Evolutionary conservation across 345 rosid genomes (phyloP).

Genomic region (Cardamine occulta): DNA sequence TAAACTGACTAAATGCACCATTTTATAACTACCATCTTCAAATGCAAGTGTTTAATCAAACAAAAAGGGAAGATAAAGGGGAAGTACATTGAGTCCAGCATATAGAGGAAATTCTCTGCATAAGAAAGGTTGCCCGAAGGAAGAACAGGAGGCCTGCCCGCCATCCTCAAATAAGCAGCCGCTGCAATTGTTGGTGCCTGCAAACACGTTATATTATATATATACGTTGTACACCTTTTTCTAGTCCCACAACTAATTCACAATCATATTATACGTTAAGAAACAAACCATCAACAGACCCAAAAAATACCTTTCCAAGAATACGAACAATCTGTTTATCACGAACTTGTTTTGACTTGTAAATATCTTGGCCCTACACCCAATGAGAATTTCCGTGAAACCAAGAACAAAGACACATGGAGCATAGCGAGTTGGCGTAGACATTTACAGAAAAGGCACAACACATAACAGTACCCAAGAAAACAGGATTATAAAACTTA

Average conservation of each 20-base stretch:
- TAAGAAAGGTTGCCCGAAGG: conserved; percentile 84
- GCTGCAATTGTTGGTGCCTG: conserved; percentile 86
- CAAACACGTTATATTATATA: background rate
- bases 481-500: conserved; percentile 41
- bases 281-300: conserved; percentile 11
- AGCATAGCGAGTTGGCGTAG: background rate
- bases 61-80: conserved; percentile 3
- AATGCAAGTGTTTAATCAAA: conserved; percentile 1
- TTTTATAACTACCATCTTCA: conserved; percentile 16
- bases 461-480: background rate
- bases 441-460: conserved; percentile 11
- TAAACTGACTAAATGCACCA: background rate
- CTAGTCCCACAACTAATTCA: background rate
- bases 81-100: conserved; percentile 83
- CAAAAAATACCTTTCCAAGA: conserved; percentile 78
- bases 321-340: conserved; percentile 95
- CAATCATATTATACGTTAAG: background rate
- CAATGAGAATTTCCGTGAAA: conserved; percentile 28
- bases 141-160: conserved; percentile 85
- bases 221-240: background rate
- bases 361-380: conserved; percentile 55
- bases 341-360: conserved; percentile 79
- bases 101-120: conserved; percentile 79
- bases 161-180: conserved; percentile 78
- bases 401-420: background rate